Evolutionary conservation across 2,329 filamentous ascomycete genomes (phyloP), one percentile per base, ranked within the genome.

Genomic region (Fusarium tjaetaba): DNA sequence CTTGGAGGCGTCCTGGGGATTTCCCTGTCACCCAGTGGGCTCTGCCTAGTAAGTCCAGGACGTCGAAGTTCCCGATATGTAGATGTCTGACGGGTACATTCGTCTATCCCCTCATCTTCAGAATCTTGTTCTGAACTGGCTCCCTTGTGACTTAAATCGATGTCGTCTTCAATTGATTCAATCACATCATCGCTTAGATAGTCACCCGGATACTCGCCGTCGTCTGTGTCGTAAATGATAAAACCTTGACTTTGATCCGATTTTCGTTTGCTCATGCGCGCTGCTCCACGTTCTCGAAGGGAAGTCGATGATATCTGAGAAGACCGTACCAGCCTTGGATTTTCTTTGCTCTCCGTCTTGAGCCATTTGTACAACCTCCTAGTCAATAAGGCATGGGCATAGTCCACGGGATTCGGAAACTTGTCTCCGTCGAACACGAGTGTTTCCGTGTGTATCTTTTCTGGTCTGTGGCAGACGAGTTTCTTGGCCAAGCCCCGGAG

Each of bases 1-100:
- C 68, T 74, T 14, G 34, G 42, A 18, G 71, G 67, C 1, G 70
- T 71, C 52, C 51, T 42, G 3, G 51, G n/a, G 4, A 45, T 16
- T 14, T 61, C 24, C 10, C 45, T 9, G 7, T 20, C 39, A 20
- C 36, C 28, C 39, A 46, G 18, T 6, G 22, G 28, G 5, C 15
- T 46, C 45, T 73, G 39, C 38, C 65, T 60, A 5, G 14, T 24
- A 10, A 70, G 46, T 34, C 42, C n/a, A 1, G 70, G 70, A 10
- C 71, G 42, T 36, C 38, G 52, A 16, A 30, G 38, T 13, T 24
- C 36, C 11, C 11, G 11, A 18, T 4, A 11, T 26, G 18, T 39
- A 7, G 34, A 32, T 42, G 7, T 24, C 20, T 34, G 20, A 2
- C 8, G 22, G 14, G 22, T 26, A 9, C 22, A 24, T 13, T 56